Percentiles rank a stretch among this genome's conserved stretches.
These are phyloP conservation scores for Trichoderma sp. DNA, from an alignment of 2,329 filamentous ascomycete genomes.

Conservation along the genomic window DNA sequence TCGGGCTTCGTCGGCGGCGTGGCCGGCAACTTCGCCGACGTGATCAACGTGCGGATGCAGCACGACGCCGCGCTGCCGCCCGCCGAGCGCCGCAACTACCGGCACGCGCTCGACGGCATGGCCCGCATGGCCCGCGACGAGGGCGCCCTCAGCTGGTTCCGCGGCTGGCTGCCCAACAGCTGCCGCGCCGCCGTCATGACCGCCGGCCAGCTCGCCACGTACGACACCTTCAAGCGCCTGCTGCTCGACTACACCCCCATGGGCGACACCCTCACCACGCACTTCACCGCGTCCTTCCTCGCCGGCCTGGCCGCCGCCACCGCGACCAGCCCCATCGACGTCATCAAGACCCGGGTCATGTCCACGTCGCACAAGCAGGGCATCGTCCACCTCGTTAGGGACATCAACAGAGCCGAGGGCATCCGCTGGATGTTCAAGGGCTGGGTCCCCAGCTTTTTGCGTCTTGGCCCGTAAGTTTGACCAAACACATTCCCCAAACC, in stretches of 20 bases:
- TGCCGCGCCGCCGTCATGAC: conserved; percentile 86
- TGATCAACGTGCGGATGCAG: conserved; percentile 98
- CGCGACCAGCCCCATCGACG: conserved; percentile 81
- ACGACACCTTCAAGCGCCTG: conserved; percentile 77
- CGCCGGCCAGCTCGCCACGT: conserved; percentile 78
- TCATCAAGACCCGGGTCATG: conserved; percentile 90
- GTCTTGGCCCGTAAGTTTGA: conserved; percentile 61
- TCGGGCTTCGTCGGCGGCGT: conserved; percentile 89
- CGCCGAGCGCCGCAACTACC: conserved; percentile 80
- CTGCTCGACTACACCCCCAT: conserved; percentile 68
- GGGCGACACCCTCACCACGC: conserved; percentile 71
- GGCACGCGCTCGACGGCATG: conserved; percentile 83
- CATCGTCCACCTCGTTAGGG: conserved; percentile 61
- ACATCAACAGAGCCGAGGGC: conserved; percentile 72
- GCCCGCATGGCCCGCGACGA: conserved; percentile 85
- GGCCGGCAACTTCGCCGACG: conserved; percentile 91
- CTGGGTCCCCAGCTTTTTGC: conserved; percentile 77
- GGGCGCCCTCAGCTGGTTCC: conserved; percentile 74
- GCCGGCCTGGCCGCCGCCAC: conserved; percentile 84
- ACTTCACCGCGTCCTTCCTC: conserved; percentile 76
- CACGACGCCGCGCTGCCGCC: conserved; percentile 78
- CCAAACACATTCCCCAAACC: neutral
- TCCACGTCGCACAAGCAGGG: conserved; percentile 57
- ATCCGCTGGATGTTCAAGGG: conserved; percentile 85
- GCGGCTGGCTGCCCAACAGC: conserved; percentile 82